These are phyloP conservation scores for Podospora pseudocomata DNA, from an alignment of 495 filamentous ascomycete genomes.

Conservation along the genomic window DNA sequence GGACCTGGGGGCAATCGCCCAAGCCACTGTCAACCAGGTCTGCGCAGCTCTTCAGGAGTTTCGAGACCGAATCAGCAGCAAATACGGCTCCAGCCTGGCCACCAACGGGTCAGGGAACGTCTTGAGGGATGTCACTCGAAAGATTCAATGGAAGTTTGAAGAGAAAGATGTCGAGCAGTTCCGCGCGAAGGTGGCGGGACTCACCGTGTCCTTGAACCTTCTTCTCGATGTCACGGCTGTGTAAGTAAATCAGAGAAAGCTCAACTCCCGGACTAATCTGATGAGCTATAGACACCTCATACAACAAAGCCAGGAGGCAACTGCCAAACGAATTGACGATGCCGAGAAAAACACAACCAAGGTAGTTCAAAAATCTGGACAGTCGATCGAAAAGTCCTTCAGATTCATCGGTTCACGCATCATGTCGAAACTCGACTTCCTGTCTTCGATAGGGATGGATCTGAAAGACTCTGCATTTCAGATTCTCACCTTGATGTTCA, in stretches of 20 bases:
- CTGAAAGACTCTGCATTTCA: not conserved
- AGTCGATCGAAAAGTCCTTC: not conserved
- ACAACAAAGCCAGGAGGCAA: not conserved
- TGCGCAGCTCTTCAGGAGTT: not conserved
- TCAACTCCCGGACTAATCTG: not conserved
- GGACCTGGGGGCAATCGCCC: not conserved
- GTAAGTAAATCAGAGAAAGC: not conserved
- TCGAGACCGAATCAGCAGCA: not conserved
- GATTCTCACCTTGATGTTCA: not conserved
- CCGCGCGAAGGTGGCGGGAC: not conserved
- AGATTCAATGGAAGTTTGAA: not conserved
- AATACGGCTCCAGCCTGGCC: conserved; percentile 1
- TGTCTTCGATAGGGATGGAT: not conserved
- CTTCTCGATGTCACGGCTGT: not conserved
- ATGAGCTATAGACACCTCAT: not conserved
- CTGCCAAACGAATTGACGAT: not conserved
- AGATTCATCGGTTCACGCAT: not conserved
- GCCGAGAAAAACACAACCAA: not conserved
- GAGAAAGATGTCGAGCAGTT: conserved; percentile 1
- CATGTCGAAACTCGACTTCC: not conserved
- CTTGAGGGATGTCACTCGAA: not conserved
- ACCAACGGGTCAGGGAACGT: not conserved
- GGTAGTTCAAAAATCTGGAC: not conserved
- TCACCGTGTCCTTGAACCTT: not conserved
- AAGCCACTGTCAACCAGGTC: not conserved